phyloP scores from a whole-genome alignment of 176 grass and related monocot species.

The Bromus sterilis region DNA sequence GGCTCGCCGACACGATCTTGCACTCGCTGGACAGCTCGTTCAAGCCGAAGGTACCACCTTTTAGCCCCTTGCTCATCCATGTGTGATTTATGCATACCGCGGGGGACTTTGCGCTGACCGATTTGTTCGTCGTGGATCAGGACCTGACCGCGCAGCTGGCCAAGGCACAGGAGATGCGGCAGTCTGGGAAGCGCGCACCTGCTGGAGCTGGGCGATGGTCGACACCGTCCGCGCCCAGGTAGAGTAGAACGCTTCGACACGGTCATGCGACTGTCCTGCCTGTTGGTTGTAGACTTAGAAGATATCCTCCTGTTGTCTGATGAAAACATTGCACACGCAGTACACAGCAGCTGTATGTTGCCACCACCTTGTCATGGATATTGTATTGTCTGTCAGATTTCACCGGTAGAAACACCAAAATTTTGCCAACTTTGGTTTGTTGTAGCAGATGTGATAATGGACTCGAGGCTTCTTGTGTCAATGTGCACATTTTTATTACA shows the following conservation, averaged over 20 bases:
- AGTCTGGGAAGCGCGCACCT: conserved; percentile 21
- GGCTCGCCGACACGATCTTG: conserved; percentile 74
- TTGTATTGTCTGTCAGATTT: neutral
- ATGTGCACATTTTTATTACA: neutral
- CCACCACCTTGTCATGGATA: neutral
- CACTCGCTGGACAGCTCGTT: conserved; percentile 55
- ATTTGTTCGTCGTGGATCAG: conserved; percentile 1
- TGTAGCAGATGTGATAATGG: neutral
- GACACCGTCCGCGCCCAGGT: conserved; percentile 13
- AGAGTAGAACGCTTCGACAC: neutral
- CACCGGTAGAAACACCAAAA: neutral
- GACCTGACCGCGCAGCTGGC: conserved; percentile 32
- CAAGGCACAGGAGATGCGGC: conserved; percentile 40
- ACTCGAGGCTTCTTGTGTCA: neutral
- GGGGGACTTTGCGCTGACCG: neutral
- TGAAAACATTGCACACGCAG: neutral
- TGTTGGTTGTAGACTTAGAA: neutral
- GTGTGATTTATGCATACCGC: neutral
- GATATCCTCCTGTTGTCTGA: neutral
- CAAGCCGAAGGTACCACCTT: conserved; percentile 43
- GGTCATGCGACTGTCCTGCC: neutral
- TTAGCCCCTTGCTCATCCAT: neutral
- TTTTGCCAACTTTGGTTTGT: neutral
- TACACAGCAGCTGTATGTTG: neutral
- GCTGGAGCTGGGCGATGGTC: conserved; percentile 52